Percentiles rank a stretch among this genome's conserved stretches.
Conservation (phyloP, 257 asterid species). For the Salvia miltiorrhiza region DNA sequence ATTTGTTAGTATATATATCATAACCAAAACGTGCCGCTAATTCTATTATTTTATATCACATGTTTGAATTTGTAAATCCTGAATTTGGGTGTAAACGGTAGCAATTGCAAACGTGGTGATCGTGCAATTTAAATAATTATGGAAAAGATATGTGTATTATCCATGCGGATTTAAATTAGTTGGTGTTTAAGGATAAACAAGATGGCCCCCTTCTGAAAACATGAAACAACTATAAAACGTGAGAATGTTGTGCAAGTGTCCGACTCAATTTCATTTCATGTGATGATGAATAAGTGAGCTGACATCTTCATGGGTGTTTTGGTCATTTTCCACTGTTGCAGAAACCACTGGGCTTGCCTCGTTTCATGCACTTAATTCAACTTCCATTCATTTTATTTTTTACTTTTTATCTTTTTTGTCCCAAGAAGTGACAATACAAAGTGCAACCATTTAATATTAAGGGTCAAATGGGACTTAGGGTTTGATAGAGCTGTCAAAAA, state of each 20-base stretch:
- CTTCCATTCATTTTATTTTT: not conserved
- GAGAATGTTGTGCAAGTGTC: conserved; percentile 24
- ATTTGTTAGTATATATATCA: not conserved
- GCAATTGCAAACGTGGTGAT: not conserved
- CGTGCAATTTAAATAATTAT: not conserved
- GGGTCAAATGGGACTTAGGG: too few relatives aligned
- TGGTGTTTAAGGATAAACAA: conserved; percentile 23
- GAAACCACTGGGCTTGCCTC: not conserved
- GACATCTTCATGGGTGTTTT: not conserved
- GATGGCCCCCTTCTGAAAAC: conserved; percentile 12
- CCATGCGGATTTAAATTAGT: not conserved
- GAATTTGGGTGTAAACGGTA: not conserved
- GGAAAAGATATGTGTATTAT: not conserved
- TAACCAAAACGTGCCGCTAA: not conserved
- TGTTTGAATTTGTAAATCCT: not conserved
- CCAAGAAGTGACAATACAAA: too few relatives aligned
- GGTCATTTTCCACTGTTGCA: not conserved
- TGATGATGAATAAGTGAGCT: conserved; percentile 12
- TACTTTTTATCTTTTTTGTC: too few relatives aligned
- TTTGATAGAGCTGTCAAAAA: too few relatives aligned
- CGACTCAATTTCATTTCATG: conserved; percentile 17
- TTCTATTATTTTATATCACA: not conserved
- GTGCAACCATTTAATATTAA: too few relatives aligned
- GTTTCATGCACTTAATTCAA: not conserved
- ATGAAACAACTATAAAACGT: conserved; percentile 18